Evolutionary conservation across 1,284 basidiomycete genomes (phyloP), one percentile per base, ranked within the genome.

Genomic region (Gymnopus androsaceus): DNA sequence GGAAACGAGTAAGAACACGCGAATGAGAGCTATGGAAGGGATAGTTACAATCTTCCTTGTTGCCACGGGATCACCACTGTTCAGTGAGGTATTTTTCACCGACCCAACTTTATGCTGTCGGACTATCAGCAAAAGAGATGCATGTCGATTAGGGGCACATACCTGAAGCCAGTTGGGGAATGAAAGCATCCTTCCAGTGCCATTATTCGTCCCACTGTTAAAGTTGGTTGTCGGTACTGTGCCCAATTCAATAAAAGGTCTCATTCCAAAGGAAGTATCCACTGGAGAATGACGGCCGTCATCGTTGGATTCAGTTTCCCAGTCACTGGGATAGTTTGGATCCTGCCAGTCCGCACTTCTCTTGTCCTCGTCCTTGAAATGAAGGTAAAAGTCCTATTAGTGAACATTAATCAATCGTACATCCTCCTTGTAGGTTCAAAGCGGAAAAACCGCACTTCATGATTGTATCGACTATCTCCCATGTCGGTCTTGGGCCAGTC

Each of bases 111-210:
- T 52, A 27, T 51, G 55, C 40, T 52, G 27, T 23, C 14, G 19
- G 15, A 9, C 11, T 11, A 19, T 3, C 12, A 34, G 30, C 25
- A 17, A 17, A 31, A 12, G 15, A 19, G 37, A n/a, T 15, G 12
- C 28, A 30, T 27, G 38, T 23, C 9, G 19, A 0, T 14, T 52
- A 14, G 33, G 40, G 19, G 3, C 12, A 38, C 12, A 46, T 27
- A 52, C 57, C 49, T 60, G 60, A 8, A 62, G 25, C 59, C 61
- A 62, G 40, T 62, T 62, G n/a, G 57, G 59, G 38, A 62, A 62
- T 15, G 61, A 59, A 11, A 62, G 21, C n/a, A 62, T 59, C 25
- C 61, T 47, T 41, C 61, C 61, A 7, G 61, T 60, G 3, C 48
- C 48, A 41, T 55, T 47, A 14, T 3, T 30, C 19, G 17, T 3